Evolutionary conservation across 2,329 filamentous ascomycete species (phyloP), one percentile per base, ranked within the genome.

Genomic region (Monosporascus sp.): DNA sequence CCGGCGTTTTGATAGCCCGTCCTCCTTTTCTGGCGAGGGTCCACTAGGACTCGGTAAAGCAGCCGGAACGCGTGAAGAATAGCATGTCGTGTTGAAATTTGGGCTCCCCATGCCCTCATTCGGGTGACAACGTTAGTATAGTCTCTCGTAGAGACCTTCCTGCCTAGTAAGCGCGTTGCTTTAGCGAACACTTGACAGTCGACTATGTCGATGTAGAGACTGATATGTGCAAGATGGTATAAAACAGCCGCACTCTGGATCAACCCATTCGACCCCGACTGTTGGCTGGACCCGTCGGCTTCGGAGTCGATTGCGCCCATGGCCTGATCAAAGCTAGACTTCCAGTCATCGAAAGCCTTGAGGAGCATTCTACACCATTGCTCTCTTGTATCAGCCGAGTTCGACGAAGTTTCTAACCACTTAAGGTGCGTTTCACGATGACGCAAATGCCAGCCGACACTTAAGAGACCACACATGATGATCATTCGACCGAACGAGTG

Each of bases 131-230:
- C 88, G 35, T 86, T 86, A 46, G 77, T 78, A 60, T 90, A 86
- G 71, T 96, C 91, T 50, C 86, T 79, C 1, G 82, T 79, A 1
- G 88, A 90, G 43, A 96, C 89, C 18, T 86, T 86, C 41, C 90
- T 83, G 8, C 90, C 90, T 1, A 96, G 80, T 1, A 95, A 74
- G 18, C 89, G 82, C 53, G 83, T 86, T 0, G 89, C 88, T 2
- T 90, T 88, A 1, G 90, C 89, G 66, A 90, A 96, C 45, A 96
- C 90, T 68, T 96, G 90, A 64, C 89, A 92, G 68, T 96, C 90
- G 24, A 94, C 84, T 43, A 96, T 89, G 63, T 96, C 89, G 41
- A 92, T 88, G 65, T 95, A 89, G 65, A 94, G 86, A 38, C 88
- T 89, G 80, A 97, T 91, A 62, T 96, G 90, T 0, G 90, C 90